These are phyloP conservation scores for Taiozyma sp. DNA, from an alignment of 1,139 yeast genomes.

Conservation along the genomic window DNA sequence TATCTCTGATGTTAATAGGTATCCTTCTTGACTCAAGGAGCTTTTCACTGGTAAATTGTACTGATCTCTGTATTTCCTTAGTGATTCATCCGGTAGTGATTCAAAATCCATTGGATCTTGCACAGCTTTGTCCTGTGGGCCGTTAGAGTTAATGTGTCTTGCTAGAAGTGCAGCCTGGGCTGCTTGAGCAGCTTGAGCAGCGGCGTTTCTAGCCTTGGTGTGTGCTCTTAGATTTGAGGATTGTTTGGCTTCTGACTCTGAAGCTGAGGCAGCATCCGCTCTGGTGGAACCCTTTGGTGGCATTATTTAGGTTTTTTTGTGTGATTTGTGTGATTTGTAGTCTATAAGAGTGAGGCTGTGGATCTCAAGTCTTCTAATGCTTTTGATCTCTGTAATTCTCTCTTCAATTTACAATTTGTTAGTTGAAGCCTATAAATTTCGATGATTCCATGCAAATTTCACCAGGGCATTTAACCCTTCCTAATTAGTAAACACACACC, in stretches of 20 bases:
- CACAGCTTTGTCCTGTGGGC: conserved; percentile 47
- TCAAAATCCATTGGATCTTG: conserved; percentile 58
- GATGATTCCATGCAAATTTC: neutral
- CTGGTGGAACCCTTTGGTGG: conserved; percentile 21
- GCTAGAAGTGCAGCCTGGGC: conserved; percentile 56
- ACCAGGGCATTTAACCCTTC: neutral
- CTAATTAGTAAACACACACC: neutral
- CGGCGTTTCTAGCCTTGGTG: conserved; percentile 48
- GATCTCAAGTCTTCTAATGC: neutral
- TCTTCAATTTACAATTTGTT: too few relatives aligned
- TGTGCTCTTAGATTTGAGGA: conserved; percentile 31
- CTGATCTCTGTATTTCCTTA: conserved; percentile 52
- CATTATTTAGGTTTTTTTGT: conserved; percentile 9
- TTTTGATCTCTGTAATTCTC: too few relatives aligned
- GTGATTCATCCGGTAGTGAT: conserved; percentile 43
- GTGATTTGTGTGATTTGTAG: neutral
- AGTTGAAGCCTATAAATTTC: neutral
- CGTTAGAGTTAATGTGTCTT: conserved; percentile 58
- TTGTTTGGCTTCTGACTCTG: conserved; percentile 21
- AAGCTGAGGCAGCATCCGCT: conserved; percentile 19
- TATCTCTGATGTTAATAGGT: conserved; percentile 51
- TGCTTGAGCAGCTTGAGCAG: conserved; percentile 36
- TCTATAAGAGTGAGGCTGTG: neutral
- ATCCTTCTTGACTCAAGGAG: conserved; percentile 53
- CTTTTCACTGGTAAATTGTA: conserved; percentile 43